These are phyloP conservation scores for Pythium scleroteichum DNA, from an alignment of 352 stramenopile species.

Conservation along the genomic window DNA sequence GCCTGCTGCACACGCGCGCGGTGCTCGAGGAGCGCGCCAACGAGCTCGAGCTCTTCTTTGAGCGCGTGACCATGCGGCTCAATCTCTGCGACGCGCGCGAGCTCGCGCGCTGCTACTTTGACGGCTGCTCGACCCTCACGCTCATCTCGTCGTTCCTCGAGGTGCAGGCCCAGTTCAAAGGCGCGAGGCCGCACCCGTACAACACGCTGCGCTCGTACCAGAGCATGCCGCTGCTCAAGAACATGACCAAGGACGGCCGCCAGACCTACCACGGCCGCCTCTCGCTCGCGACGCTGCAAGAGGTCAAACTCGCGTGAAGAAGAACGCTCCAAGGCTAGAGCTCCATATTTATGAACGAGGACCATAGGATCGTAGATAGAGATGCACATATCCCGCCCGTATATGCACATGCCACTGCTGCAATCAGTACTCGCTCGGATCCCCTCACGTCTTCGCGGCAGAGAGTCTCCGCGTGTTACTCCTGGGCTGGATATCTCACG, in stretches of 20 bases:
- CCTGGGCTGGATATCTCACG: too few relatives aligned
- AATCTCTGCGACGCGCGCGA: conserved; percentile 58
- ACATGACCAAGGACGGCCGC: conserved; percentile 19
- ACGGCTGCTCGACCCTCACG: conserved; percentile 44
- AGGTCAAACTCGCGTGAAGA: conserved; percentile 24
- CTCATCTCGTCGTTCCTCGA: conserved; percentile 59
- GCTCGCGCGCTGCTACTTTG: conserved; percentile 42
- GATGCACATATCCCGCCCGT: background rate
- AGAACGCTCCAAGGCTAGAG: background rate
- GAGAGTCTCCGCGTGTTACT: too few relatives aligned
- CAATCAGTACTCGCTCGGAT: too few relatives aligned
- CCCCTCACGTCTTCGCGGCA: too few relatives aligned
- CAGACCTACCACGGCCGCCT: conserved; percentile 36
- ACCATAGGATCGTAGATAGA: too few relatives aligned
- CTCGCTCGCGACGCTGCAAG: conserved; percentile 33
- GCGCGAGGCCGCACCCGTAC: conserved; percentile 24
- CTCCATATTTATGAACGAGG: background rate
- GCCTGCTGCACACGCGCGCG: conserved; percentile 55
- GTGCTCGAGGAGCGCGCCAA: conserved; percentile 36
- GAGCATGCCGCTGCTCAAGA: conserved; percentile 38
- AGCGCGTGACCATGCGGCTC: conserved; percentile 63
- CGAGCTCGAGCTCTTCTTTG: conserved; percentile 63
- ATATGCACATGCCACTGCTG: conserved; percentile 8
- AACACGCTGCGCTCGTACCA: conserved; percentile 27
- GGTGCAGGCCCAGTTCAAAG: conserved; percentile 28